A percentile compares a stretch with the other conserved stretches of the same genome.
Evolutionary conservation across 768 basidiomycete genomes (phyloP).

Genomic region (Crassisporium funariophilum): DNA sequence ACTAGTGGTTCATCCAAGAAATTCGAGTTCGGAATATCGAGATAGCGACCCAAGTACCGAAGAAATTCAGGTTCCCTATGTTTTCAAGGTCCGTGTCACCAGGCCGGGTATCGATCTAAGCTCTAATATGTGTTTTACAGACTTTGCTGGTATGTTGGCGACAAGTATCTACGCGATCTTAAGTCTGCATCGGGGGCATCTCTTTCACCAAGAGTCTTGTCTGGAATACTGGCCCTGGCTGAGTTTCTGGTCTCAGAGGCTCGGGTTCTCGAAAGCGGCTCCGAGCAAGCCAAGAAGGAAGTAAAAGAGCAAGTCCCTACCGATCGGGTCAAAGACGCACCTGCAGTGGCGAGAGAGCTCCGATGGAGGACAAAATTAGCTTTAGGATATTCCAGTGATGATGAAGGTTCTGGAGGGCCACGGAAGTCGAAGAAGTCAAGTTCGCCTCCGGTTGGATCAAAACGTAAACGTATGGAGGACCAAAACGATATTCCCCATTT

Average conservation of each 20-base stretch:
- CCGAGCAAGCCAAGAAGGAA: conserved; percentile 73
- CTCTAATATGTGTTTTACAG: conserved; percentile 37
- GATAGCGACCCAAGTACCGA: conserved; percentile 88
- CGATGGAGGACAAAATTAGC: conserved; percentile 78
- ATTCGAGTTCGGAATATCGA: conserved; percentile 90
- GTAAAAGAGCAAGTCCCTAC: conserved; percentile 78
- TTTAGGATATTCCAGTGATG: conserved; percentile 65
- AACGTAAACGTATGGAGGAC: conserved; percentile 46
- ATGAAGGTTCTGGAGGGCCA: conserved; percentile 46
- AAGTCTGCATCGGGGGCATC: conserved; percentile 44
- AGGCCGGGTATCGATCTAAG: neutral
- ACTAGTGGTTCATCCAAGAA: conserved; percentile 49
- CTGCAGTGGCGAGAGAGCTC: conserved; percentile 80
- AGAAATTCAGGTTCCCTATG: conserved; percentile 86
- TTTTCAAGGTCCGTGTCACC: conserved; percentile 62
- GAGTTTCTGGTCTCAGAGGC: conserved; percentile 81
- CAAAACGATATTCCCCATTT: conserved; percentile 40
- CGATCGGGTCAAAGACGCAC: conserved; percentile 81
- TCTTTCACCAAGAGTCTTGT: conserved; percentile 57
- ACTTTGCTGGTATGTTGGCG: conserved; percentile 89
- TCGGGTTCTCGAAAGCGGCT: conserved; percentile 68
- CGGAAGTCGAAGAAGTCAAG: conserved; percentile 25
- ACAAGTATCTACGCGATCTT: conserved; percentile 76
- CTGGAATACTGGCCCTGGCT: conserved; percentile 70
- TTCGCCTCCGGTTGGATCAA: conserved; percentile 31